phyloP scores from a whole-genome alignment of 2,329 filamentous ascomycete species.

The Hortaea werneckii region DNA sequence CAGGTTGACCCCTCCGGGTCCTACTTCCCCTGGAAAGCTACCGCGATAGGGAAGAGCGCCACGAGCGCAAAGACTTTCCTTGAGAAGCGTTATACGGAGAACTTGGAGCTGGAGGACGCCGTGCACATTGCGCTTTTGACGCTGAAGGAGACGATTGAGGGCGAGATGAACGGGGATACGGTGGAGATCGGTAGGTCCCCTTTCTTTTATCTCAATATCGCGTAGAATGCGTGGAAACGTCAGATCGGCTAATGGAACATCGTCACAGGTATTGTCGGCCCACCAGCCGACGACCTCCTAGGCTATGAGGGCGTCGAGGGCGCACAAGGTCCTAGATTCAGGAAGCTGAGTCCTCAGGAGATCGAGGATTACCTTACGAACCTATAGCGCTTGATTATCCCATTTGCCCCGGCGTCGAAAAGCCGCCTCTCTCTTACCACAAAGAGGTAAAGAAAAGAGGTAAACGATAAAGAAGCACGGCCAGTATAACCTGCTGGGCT shows the following conservation, averaged over 20 bases:
- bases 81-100: conserved; percentile 98
- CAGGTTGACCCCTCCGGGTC: conserved; percentile 98
- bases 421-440: no score
- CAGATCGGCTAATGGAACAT: neutral
- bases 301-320: conserved; percentile 84
- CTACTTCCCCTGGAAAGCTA: conserved; percentile 99
- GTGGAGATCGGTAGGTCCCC: conserved; percentile 50
- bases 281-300: conserved; percentile 83
- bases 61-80: conserved; percentile 98
- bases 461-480: no score
- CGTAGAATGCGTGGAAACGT: neutral
- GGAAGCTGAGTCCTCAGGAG: conserved; percentile 92
- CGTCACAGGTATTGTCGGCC: conserved; percentile 73
- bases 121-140: conserved; percentile 97
- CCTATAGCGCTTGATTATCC: conserved; percentile 53
- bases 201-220: neutral
- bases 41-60: conserved; percentile 95
- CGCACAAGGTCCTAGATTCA: conserved; percentile 74
- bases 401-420: neutral
- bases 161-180: conserved; percentile 14
- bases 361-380: conserved; percentile 99
- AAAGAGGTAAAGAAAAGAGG: no score
- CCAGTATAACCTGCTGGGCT: no score
- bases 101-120: conserved; percentile 91
- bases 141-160: conserved; percentile 83